These are phyloP conservation scores for Gnetum montanum DNA, from an alignment of 75 land plant species.

Conservation along the genomic window DNA sequence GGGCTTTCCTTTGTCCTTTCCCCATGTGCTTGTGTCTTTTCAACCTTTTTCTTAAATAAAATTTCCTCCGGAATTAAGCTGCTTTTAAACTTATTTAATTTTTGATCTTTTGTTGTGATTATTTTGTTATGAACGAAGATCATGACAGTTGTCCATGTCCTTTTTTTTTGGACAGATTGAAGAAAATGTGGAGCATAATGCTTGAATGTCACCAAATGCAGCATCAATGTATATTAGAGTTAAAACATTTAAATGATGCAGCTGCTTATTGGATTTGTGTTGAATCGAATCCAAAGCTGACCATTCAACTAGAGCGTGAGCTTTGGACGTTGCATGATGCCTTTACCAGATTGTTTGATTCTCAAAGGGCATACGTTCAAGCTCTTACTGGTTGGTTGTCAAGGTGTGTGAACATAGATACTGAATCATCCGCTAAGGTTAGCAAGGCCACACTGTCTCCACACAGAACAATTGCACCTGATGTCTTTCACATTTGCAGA, in stretches of 20 bases:
- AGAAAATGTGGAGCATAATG: constrained; percentile 14
- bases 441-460: neutral
- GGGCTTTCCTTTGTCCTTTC: too few relatives aligned
- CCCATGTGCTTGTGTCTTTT: too few relatives aligned
- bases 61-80: too few relatives aligned
- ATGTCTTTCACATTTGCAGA: constrained; percentile 3
- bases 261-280: constrained; percentile 11
- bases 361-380: constrained; percentile 10
- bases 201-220: constrained; percentile 14
- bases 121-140: too few relatives aligned
- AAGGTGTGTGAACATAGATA: constrained; percentile 6
- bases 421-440: neutral
- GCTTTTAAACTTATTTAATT: too few relatives aligned
- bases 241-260: neutral
- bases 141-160: neutral
- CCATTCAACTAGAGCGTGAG: constrained; percentile 3
- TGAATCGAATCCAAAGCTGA: neutral
- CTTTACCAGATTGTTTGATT: constrained; percentile 8
- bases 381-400: constrained; percentile 6
- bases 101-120: too few relatives aligned
- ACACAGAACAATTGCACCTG: constrained; percentile 9
- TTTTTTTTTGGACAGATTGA: constrained; percentile 6
- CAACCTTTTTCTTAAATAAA: too few relatives aligned
- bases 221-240: neutral
- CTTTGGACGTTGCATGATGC: constrained; percentile 3